phyloP scores from a whole-genome alignment of 495 filamentous ascomycete species.

The Lineolata rhizophorae region DNA sequence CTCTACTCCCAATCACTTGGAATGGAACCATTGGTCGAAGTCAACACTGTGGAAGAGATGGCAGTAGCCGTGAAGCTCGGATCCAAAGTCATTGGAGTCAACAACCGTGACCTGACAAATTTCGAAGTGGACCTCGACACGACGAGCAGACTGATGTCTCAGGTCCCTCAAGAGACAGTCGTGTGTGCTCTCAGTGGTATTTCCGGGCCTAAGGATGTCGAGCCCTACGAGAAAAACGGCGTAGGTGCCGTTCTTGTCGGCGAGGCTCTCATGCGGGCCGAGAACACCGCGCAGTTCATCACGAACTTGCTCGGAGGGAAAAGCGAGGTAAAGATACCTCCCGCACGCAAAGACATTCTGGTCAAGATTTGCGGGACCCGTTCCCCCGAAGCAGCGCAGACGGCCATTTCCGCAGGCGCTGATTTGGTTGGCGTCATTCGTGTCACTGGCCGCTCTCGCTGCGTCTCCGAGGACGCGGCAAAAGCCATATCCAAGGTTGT shows the following conservation, averaged over 20 bases:
- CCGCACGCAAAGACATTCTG: slow-evolving; percentile 22
- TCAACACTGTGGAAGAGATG: slow-evolving; percentile 91
- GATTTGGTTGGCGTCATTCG: slow-evolving; percentile 88
- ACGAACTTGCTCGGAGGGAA: slow-evolving; percentile 47
- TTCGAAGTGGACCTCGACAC: slow-evolving; percentile 95
- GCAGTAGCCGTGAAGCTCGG: slow-evolving; percentile 64
- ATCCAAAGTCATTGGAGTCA: slow-evolving; percentile 89
- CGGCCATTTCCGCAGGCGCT: slow-evolving; percentile 69
- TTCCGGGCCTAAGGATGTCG: slow-evolving; percentile 70
- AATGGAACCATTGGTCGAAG: slow-evolving; percentile 96
- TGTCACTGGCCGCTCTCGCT: slow-evolving; percentile 57
- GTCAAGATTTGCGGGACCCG: slow-evolving; percentile 97
- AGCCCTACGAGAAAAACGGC: slow-evolving; percentile 67
- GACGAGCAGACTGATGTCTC: slow-evolving; percentile 69
- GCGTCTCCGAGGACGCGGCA: slow-evolving; percentile 54
- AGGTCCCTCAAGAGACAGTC: slow-evolving; percentile 67
- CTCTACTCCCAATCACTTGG: slow-evolving; percentile 71
- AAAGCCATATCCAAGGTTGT: slow-evolving; percentile 59
- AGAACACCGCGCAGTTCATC: slow-evolving; percentile 61
- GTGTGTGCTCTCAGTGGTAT: slow-evolving; percentile 93
- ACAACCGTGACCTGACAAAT: slow-evolving; percentile 85
- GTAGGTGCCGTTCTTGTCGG: slow-evolving; percentile 88
- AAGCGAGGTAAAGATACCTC: slow-evolving; percentile 1
- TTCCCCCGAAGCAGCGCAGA: slow-evolving; percentile 53
- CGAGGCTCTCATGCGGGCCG: slow-evolving; percentile 83